phyloP scores from a whole-genome alignment of 75 land plant species.

The Picea glauca region DNA sequence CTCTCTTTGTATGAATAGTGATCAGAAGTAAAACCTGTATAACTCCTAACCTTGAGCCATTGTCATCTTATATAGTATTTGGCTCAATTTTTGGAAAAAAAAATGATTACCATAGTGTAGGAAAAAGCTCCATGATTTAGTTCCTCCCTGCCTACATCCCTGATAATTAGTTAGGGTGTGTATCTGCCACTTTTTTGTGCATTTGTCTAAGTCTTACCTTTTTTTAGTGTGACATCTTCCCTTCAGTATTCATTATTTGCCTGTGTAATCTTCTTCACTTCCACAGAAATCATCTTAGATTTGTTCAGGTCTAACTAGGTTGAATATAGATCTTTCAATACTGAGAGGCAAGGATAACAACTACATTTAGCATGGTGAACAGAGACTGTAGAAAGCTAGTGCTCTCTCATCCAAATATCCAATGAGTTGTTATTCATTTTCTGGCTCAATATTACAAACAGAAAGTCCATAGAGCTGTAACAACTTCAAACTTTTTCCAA shows the following conservation, averaged over 20 bases:
- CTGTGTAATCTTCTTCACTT: neutral
- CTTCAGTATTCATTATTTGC: neutral
- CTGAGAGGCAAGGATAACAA: neutral
- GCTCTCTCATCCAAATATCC: no score
- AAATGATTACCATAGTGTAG: neutral
- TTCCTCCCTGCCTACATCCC: neutral
- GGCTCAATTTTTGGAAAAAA: no score
- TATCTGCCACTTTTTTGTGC: neutral
- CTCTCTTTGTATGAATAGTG: no score
- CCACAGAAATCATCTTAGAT: neutral
- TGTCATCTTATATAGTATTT: no score
- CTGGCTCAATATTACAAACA: no score
- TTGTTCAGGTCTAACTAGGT: neutral
- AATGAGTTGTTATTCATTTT: no score
- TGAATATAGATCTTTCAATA: neutral
- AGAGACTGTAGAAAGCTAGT: neutral
- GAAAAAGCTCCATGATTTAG: neutral
- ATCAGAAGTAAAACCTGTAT: no score
- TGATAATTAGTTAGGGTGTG: neutral
- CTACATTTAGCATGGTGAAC: neutral
- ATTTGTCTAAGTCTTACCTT: neutral
- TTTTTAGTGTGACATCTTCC: neutral
- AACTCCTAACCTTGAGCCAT: no score
- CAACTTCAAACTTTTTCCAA: neutral
- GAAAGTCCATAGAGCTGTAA: neutral